A percentile compares a stretch with the other conserved stretches of the same genome.
Evolutionary conservation across 1,139 yeast species (phyloP).

Genomic region (Nadsonia starkeyi-henricii): DNA sequence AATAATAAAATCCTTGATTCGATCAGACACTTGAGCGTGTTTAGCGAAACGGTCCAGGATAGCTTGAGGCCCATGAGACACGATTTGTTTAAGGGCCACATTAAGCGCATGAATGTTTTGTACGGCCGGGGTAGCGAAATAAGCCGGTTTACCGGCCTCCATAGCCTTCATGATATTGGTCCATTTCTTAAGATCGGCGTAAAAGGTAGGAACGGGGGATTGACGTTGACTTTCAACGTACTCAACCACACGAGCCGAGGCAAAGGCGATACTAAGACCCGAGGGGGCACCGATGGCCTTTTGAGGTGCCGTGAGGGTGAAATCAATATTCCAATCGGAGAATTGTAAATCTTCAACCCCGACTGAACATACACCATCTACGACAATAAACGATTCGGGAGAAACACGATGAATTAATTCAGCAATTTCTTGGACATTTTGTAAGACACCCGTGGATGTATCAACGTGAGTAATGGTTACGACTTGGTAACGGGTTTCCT

Average conservation of each 20-base stretch:
- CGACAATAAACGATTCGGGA: slow-evolving; percentile 72
- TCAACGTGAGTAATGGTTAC: slow-evolving; percentile 90
- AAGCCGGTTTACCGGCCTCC: slow-evolving; percentile 69
- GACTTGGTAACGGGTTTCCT: slow-evolving; percentile 40
- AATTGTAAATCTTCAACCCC: slow-evolving; percentile 80
- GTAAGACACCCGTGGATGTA: slow-evolving; percentile 84
- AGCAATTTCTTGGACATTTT: slow-evolving; percentile 55
- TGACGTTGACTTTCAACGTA: slow-evolving; percentile 35
- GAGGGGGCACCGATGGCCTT: slow-evolving; percentile 94
- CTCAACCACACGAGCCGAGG: slow-evolving; percentile 64
- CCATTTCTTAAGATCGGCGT: slow-evolving; percentile 76
- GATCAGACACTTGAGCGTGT: slow-evolving; percentile 48
- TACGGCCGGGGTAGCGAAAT: slow-evolving; percentile 90
- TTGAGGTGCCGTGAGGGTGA: slow-evolving; percentile 81
- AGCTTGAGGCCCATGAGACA: slow-evolving; percentile 28
- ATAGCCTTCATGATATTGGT: slow-evolving; percentile 77
- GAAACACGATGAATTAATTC: slow-evolving; percentile 44
- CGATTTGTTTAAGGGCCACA: slow-evolving; percentile 62
- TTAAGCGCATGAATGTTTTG: slow-evolving; percentile 74
- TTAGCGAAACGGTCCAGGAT: slow-evolving; percentile 51
- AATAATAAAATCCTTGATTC: slow-evolving; percentile 42
- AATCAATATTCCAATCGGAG: slow-evolving; percentile 84
- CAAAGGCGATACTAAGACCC: slow-evolving; percentile 68
- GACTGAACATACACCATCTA: slow-evolving; percentile 90
- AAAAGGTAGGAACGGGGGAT: slow-evolving; percentile 46